Evolutionary conservation across 352 stramenopile species (phyloP), one percentile per base, ranked within the genome.

Genomic region (Phytophthora pseudosyringae): DNA sequence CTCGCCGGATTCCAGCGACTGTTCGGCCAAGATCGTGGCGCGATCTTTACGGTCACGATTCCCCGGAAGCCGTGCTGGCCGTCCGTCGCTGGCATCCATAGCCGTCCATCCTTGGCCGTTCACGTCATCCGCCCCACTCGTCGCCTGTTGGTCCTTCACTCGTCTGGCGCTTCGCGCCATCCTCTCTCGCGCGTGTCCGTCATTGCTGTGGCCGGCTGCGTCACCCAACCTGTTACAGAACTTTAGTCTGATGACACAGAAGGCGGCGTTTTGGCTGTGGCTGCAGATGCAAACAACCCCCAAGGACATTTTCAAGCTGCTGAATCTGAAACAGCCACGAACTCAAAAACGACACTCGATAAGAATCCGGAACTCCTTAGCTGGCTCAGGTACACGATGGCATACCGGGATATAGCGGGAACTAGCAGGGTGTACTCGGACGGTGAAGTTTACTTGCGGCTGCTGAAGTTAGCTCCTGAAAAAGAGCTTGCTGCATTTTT

Each of bases 361-460:
- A 25, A 58, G 6, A 58, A 18, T 9, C 10, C 25, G 9, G 28
- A 8, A 8, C 15, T 58, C 21, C 18, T 58, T 3, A 13, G 29
- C 18, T 58, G 50, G 50, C 35, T 58, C 36, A 41, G 25, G 41
- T 57, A 57, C 8, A 26, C 35, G 12, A 18, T 11, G 2, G 26
- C 33, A 12, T 46, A 33, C 49, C 44, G 33, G 11, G 15, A 36
- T 15, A 25, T 9, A 10, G 13, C 26, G 11, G 21, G 25, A 11
- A 8, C 6, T 8, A 33, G n/a, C n/a, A 13, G 12, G 5, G 3
- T 8, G 3, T 46, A 36, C 15, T 13, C n/a, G 15, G 10, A 36
- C 21, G 21, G 21, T 4, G 49, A 57, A 26, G 16, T 36, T 3
- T 35, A 46, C 21, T 44, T 57, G 33, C 16, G 26, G 10, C 15